These are phyloP conservation scores for Corylus heterophylla DNA, from an alignment of 306 rosid genomes.

Conservation along the genomic window DNA sequence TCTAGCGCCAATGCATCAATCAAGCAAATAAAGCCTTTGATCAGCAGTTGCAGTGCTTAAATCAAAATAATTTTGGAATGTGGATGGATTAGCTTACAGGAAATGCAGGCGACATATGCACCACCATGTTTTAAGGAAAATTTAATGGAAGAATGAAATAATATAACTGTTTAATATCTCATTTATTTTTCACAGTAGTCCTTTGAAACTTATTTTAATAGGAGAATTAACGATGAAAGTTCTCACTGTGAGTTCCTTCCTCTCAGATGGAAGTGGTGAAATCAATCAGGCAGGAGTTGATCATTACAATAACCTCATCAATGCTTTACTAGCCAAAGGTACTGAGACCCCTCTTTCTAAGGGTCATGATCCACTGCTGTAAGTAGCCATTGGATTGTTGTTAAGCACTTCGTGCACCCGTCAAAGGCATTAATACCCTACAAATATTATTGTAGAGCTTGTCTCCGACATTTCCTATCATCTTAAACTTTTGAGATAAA, in stretches of 20 bases:
- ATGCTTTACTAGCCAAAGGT: slow-evolving; percentile 83
- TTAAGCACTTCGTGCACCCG: not conserved
- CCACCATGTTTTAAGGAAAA: not conserved
- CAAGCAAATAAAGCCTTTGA: not conserved
- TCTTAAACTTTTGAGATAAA: too few relatives aligned
- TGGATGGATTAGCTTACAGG: not conserved
- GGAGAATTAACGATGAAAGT: not conserved
- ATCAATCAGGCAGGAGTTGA: slow-evolving; percentile 80
- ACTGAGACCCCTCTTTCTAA: not conserved
- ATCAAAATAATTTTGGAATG: not conserved
- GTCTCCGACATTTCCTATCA: not conserved
- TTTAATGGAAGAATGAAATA: not conserved
- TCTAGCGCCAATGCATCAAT: not conserved
- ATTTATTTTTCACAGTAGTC: not conserved
- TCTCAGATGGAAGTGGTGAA: slow-evolving; percentile 70
- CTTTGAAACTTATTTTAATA: not conserved
- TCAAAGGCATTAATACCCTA: not conserved
- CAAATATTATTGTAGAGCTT: not conserved
- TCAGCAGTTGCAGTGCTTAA: not conserved
- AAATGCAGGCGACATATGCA: not conserved
- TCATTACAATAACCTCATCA: slow-evolving; percentile 80
- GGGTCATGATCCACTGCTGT: not conserved
- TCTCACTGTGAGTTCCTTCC: not conserved
- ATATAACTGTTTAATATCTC: not conserved
- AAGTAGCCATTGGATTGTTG: not conserved